phyloP scores from a whole-genome alignment of 495 filamentous ascomycete species.

The Podospora pseudoanserina region DNA sequence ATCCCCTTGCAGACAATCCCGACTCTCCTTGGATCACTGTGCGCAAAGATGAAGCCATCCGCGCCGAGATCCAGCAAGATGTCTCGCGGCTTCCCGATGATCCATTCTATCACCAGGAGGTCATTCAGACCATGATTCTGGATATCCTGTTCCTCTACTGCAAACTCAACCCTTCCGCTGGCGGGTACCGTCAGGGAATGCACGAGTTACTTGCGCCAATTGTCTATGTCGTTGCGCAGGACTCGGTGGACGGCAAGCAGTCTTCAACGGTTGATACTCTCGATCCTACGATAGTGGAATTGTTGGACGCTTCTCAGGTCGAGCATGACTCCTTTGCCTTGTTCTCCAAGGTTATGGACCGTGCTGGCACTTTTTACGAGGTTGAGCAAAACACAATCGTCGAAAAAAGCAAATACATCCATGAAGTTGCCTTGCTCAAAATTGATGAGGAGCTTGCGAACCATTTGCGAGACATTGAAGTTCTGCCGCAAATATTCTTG shows the following conservation, averaged over 20 bases:
- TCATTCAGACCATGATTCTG: conserved; percentile 75
- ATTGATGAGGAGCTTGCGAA: conserved; percentile 78
- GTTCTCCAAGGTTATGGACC: conserved; percentile 82
- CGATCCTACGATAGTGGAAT: conserved; percentile 52
- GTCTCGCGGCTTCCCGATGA: conserved; percentile 92
- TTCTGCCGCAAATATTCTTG: conserved; percentile 94
- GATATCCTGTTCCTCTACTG: conserved; percentile 92
- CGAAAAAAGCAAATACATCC: conserved; percentile 76
- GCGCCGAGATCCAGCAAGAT: conserved; percentile 92
- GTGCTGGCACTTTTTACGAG: conserved; percentile 84
- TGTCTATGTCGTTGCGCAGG: conserved; percentile 79
- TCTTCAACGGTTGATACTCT: conserved; percentile 27
- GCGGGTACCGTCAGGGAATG: conserved; percentile 93
- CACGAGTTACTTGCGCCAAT: conserved; percentile 92
- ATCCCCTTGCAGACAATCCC: conserved; percentile 84
- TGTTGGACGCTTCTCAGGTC: conserved; percentile 66
- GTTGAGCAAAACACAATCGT: conserved; percentile 69
- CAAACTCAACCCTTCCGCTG: conserved; percentile 82
- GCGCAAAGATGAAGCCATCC: conserved; percentile 75
- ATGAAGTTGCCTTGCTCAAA: conserved; percentile 70
- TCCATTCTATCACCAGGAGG: conserved; percentile 75
- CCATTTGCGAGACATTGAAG: conserved; percentile 78
- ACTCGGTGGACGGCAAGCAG: conserved; percentile 57
- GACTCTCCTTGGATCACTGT: conserved; percentile 86
- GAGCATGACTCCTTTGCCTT: conserved; percentile 90